phyloP scores from a whole-genome alignment of 352 stramenopile species.

The Phytopythium aichiense region DNA sequence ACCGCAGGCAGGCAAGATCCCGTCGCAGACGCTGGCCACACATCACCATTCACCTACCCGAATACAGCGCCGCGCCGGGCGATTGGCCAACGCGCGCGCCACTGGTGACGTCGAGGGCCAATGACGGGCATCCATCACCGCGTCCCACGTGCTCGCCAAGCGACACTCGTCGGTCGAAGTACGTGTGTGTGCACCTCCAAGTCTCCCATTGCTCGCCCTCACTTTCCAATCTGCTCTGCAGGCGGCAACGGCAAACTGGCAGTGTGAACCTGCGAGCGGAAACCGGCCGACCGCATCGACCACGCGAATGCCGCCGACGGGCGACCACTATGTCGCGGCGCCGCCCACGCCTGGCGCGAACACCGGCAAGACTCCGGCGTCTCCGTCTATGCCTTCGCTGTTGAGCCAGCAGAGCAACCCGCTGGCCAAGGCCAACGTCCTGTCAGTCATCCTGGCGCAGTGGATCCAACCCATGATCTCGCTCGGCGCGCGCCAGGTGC shows the following conservation, averaged over 20 bases:
- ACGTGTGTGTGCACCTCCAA: too few relatives aligned
- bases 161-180: too few relatives aligned
- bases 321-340: slow-evolving; percentile 11
- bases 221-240: neutral
- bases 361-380: neutral
- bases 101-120: neutral
- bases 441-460: slow-evolving; percentile 22
- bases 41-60: neutral
- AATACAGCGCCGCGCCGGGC: neutral
- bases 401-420: slow-evolving; percentile 27
- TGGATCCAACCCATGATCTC: slow-evolving; percentile 36
- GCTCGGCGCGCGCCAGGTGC: slow-evolving; percentile 15
- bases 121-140: neutral
- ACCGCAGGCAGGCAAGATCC: neutral
- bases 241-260: neutral
- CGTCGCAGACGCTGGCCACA: neutral
- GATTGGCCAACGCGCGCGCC: neutral
- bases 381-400: neutral
- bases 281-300: neutral
- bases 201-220: neutral
- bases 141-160: neutral
- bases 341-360: slow-evolving; percentile 7
- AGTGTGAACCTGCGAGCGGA: neutral
- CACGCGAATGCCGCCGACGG: neutral
- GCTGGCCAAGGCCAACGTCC: slow-evolving; percentile 24